Evolutionary conservation across 768 basidiomycete species (phyloP).

Genomic region (Rhodocollybia butyracea): DNA sequence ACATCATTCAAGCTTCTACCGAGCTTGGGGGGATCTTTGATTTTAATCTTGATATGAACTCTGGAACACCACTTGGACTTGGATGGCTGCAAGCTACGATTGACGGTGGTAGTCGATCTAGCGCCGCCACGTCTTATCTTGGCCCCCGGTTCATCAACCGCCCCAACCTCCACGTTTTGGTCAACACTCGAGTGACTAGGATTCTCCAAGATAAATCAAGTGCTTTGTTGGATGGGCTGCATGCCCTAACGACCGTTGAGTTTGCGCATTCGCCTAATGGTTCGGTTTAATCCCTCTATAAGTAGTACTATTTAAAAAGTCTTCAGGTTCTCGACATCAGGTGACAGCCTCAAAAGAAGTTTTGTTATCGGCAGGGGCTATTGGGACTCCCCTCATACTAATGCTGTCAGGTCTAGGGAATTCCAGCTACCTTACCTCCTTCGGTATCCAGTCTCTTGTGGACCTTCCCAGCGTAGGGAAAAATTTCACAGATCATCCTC

Average conservation of each 20-base stretch:
- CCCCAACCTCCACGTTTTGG: slow-evolving; percentile 21
- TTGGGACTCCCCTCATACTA: slow-evolving; percentile 20
- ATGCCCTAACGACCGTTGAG: not conserved
- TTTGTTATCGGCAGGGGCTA: slow-evolving; percentile 22
- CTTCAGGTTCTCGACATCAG: not conserved
- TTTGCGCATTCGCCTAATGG: not conserved
- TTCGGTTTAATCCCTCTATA: not conserved
- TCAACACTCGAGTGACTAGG: slow-evolving; percentile 15
- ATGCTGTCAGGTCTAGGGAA: slow-evolving; percentile 18
- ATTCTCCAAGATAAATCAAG: slow-evolving; percentile 5
- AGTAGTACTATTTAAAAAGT: not conserved
- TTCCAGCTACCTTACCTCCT: not conserved
- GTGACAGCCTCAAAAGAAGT: slow-evolving; percentile 20
- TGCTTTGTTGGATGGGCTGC: not conserved
- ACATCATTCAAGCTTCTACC: slow-evolving; percentile 29
- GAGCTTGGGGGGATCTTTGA: slow-evolving; percentile 34
- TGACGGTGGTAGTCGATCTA: slow-evolving; percentile 17
- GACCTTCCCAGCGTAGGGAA: slow-evolving; percentile 14
- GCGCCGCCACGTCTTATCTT: slow-evolving; percentile 22
- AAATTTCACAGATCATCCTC: slow-evolving; percentile 14
- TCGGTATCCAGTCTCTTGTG: slow-evolving; percentile 4
- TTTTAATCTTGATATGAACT: slow-evolving; percentile 40
- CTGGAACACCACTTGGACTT: slow-evolving; percentile 37
- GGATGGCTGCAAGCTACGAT: slow-evolving; percentile 21
- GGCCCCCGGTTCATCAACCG: slow-evolving; percentile 15